Evolutionary conservation across 805 yeast genomes (phyloP), one percentile per base, ranked within the genome.

Genomic region (Candida rishiriensis): DNA sequence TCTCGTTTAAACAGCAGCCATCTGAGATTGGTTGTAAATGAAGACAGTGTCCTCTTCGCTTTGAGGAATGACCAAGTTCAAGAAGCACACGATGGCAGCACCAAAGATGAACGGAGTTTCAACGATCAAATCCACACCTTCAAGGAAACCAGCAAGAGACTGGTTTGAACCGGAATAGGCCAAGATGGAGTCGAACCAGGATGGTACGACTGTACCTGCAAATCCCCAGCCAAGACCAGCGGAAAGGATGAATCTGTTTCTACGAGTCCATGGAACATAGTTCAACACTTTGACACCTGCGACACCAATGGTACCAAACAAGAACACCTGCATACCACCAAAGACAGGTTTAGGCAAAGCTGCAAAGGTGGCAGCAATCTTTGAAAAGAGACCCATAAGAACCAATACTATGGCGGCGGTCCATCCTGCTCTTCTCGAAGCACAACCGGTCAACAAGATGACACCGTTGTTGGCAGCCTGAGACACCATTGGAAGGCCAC

Each of bases 391-490:
- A 26, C 95, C 95, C 89, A 85, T 83, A 44, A 86, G 59, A 41
- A 85, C 58, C 54, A 86, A 66, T 66, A 83, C 81, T 63, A 82
- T 90, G 11, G 73, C 81, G 18, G 79, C 88, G 39, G 70, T 68
- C 48, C 49, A 50, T 14, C 56, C 56, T 2, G 53, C 53, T 6
- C 45, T 39, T 63, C 88, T 73, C 58, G 84, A 81, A 30, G 95
- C 95, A 64, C 91, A 85, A 61, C 83, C 84, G 30, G 95, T 87
- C 58, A 87, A 70, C 29, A 88, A 76, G 49, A 87, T 86, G 39
- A 86, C 93, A 68, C 95, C 95, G 59, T 87, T 87, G 65, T 87
- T 87, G 62, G 86, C 93, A 12, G 95, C 95, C 65, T 85, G 85
- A 0, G 88, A 81, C 5, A 88, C 79, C 78, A 85, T 71, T 38